Evolutionary conservation across 345 rosid species (phyloP).

Genomic region (Salix koriyanagi): DNA sequence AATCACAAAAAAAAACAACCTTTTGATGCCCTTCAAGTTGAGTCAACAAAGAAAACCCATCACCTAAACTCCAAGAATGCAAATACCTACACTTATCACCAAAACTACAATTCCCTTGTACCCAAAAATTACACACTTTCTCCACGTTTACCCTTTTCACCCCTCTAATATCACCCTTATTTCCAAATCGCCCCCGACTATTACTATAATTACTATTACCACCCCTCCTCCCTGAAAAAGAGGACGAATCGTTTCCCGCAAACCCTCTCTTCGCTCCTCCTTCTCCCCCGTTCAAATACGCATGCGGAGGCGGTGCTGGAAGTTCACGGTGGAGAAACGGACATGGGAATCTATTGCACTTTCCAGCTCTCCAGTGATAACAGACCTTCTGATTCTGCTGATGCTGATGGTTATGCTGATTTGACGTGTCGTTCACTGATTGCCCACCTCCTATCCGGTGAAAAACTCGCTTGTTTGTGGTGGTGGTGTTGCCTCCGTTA

Average conservation of each 20-base stretch:
- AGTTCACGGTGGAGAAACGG: constrained; percentile 71
- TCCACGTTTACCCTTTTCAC: constrained; percentile 47
- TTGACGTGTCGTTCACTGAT: constrained; percentile 18
- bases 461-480: constrained; percentile 46
- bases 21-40: constrained; percentile 88
- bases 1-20: constrained; percentile 30
- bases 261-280: constrained; percentile 49
- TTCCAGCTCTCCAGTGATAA: constrained; percentile 83
- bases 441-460: constrained; percentile 61
- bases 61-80: constrained; percentile 93
- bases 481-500: constrained; percentile 58
- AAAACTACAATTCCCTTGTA: constrained; percentile 69
- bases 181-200: constrained; percentile 42
- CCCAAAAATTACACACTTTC: constrained; percentile 80
- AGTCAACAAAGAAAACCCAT: constrained; percentile 59
- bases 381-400: constrained; percentile 58
- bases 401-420: background rate
- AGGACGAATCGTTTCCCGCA: constrained; percentile 43
- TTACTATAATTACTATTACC: constrained; percentile 40
- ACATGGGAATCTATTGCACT: constrained; percentile 64
- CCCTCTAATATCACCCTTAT: constrained; percentile 14
- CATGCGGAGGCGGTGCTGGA: constrained; percentile 37
- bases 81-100: constrained; percentile 77
- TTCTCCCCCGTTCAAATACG: constrained; percentile 32
- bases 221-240: constrained; percentile 61